Percentiles rank a stretch among this genome's conserved stretches.
Conservation (phyloP, 2,329 filamentous ascomycete species). For the Pleoardoris graminearum region DNA sequence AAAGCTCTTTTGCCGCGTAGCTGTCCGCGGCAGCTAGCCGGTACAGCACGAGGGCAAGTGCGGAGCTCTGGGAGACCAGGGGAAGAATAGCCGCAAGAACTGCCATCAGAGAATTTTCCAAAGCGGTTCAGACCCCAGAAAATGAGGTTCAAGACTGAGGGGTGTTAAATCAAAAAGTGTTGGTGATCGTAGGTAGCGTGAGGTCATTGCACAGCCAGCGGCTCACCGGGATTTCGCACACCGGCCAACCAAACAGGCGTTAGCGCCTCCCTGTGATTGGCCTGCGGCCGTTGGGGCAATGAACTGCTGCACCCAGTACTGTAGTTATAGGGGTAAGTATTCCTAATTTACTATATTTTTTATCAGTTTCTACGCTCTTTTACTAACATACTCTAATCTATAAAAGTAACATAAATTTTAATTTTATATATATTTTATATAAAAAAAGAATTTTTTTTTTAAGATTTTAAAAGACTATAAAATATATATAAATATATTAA, state of each 20-base stretch:
- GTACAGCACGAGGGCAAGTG: conserved; percentile 41
- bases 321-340: no score
- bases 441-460: no score
- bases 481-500: no score
- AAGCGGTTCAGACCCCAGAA: background rate
- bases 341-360: no score
- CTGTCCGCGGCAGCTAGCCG: conserved; percentile 30
- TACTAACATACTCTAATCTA: no score
- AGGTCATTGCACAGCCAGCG: conserved; percentile 10
- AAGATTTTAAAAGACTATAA: no score
- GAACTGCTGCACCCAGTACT: conserved; percentile 7
- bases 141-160: background rate
- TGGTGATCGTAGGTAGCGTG: conserved; percentile 5
- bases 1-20: conserved; percentile 30
- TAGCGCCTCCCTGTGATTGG: conserved; percentile 5
- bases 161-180: conserved; percentile 2
- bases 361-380: no score
- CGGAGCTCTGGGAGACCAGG: conserved; percentile 38
- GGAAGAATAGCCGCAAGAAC: conserved; percentile 42
- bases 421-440: no score
- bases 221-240: background rate
- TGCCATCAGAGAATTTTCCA: conserved; percentile 31
- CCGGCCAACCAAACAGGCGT: background rate
- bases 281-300: background rate
- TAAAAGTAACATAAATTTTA: no score